phyloP scores from a whole-genome alignment of 164 flowering plant species.

The Echeveria elegans region DNA sequence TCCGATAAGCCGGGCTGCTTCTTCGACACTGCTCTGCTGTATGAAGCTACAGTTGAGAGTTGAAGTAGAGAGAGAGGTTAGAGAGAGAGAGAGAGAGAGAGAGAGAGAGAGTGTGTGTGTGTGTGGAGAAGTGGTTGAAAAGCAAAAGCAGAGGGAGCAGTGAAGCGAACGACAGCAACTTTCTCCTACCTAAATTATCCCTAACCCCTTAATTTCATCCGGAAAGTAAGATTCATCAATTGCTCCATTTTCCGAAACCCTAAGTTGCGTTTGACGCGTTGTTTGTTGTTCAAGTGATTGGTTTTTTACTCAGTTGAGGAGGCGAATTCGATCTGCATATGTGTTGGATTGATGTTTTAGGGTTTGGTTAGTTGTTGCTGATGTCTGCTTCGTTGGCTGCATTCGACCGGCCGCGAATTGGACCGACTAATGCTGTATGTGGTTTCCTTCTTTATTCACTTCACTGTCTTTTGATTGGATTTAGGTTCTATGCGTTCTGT shows the following conservation, averaged over 20 bases:
- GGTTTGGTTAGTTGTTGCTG: slow-evolving; percentile 12
- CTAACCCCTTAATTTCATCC: too few relatives aligned
- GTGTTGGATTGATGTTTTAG: neutral
- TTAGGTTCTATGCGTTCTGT: neutral
- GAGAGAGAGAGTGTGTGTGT: neutral
- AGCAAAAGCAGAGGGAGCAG: neutral
- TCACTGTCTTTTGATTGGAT: neutral
- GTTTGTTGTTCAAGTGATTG: neutral
- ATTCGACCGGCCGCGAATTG: slow-evolving; percentile 70
- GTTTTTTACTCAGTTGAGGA: neutral
- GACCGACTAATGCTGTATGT: slow-evolving; percentile 59
- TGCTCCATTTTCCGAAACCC: neutral
- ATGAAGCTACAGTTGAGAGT: neutral
- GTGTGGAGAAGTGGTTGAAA: neutral
- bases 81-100: neutral
- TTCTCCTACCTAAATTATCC: neutral
- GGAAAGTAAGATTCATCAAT: too few relatives aligned
- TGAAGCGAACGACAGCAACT: neutral
- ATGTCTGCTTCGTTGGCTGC: slow-evolving; percentile 79
- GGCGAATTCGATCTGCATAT: neutral
- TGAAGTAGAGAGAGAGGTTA: neutral
- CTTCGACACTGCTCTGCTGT: neutral
- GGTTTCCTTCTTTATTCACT: neutral
- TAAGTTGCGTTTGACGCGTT: neutral
- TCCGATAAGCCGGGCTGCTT: neutral